Evolutionary conservation across 108 stramenopile genomes (phyloP), one percentile per base, ranked within the genome.

Genomic region (Cyclotella choctawhatcheeana): DNA sequence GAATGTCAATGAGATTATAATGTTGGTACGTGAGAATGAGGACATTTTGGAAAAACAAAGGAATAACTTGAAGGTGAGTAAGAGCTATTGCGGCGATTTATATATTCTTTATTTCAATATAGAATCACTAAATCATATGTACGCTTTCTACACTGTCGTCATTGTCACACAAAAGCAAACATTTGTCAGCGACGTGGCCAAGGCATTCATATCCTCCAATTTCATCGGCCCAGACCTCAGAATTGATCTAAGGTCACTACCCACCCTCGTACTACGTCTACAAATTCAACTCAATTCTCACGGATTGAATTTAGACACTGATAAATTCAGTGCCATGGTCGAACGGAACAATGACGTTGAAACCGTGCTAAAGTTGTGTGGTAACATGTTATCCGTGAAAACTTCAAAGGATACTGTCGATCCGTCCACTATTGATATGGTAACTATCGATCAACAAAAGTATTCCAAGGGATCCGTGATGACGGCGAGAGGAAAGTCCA

Each of bases 11-110:
- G 54, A 55, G 16, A 27, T 55, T 26, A 16, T 55, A 2, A 12
- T 31, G 54, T n/a, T 55, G 29, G 54, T 55, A 4, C 26, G 29
- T 22, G 54, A 55, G 30, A 55, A 55, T 55, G 54, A 55, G 26
- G 26, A 27, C 10, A 31, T 55, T 27, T 55, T 55, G 54, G 6
- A 5, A 16, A 55, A 55, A 27, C 26, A 30, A 40, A 40, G 12
- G 37, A 8, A 6, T 40, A 40, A 40, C 12, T 12, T 40, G 54
- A 55, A 55, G 54, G 54, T 55, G 30, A 55, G 54, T 30, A 16
- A 5, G 6, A 16, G 6, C 50, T 14, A 22, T 16, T 51, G n/a
- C 50, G n/a, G 5, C 50, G 43, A 8, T 44, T 22, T n/a, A 21
- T 51, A 14, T 8, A 13, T 44, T 44, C 14, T 17, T 51, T n/a